phyloP scores from a whole-genome alignment of 306 rosid species.

The Acacia melanoxylon region DNA sequence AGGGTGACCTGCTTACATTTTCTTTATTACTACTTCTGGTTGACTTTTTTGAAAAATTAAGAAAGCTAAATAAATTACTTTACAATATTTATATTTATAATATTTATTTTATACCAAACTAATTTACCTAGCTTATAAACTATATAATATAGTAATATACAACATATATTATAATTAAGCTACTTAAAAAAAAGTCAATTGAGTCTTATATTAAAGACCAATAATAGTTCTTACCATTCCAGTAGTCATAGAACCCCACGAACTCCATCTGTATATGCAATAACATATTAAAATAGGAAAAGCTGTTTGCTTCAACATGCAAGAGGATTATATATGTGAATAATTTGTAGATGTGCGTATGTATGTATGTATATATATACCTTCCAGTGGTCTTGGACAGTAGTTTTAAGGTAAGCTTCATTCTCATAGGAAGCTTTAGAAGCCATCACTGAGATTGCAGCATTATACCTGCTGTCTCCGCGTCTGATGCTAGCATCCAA shows the following conservation, averaged over 20 bases:
- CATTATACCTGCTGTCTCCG: constrained; percentile 45
- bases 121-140: too few relatives aligned
- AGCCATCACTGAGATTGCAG: constrained; percentile 62
- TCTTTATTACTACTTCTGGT: too few relatives aligned
- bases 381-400: constrained; percentile 52
- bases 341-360: not conserved
- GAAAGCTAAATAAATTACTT: too few relatives aligned
- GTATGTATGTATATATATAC: constrained; percentile 11
- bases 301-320: not conserved
- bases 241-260: constrained; percentile 59
- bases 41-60: too few relatives aligned
- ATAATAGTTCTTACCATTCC: constrained; percentile 61
- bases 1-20: not conserved
- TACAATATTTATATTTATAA: too few relatives aligned
- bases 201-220: too few relatives aligned
- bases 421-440: constrained; percentile 68
- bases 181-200: too few relatives aligned
- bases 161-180: too few relatives aligned
- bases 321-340: not conserved
- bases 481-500: constrained; percentile 42
- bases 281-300: not conserved
- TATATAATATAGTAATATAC: too few relatives aligned
- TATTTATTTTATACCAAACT: too few relatives aligned
- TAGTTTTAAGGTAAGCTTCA: constrained; percentile 41
- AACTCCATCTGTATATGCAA: constrained; percentile 57